These are phyloP conservation scores for Penicillium sp. DNA, from an alignment of 2,329 filamentous ascomycete species.

Conservation along the genomic window DNA sequence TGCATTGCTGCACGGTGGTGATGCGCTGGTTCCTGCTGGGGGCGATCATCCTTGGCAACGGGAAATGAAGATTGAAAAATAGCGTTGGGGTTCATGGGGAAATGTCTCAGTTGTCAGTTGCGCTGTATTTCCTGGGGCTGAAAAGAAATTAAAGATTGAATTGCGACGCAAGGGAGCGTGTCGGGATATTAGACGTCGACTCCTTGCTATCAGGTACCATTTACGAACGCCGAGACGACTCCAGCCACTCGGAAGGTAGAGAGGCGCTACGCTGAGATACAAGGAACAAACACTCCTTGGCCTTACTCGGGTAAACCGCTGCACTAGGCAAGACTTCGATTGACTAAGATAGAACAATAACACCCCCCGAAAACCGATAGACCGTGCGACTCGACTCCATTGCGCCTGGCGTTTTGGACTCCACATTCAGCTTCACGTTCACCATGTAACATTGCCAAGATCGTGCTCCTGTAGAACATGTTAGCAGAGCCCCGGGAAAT, in stretches of 20 bases:
- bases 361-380: constrained; percentile 7
- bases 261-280: background rate
- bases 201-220: background rate
- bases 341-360: constrained; percentile 3
- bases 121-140: background rate
- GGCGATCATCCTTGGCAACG: background rate
- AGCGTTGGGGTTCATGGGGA: background rate
- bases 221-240: background rate
- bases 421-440: constrained; percentile 7
- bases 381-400: constrained; percentile 22
- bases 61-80: background rate
- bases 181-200: background rate
- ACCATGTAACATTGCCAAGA: constrained; percentile 37
- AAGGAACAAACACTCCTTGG: background rate
- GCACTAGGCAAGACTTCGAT: background rate
- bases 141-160: background rate
- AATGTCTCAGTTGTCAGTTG: background rate
- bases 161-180: background rate
- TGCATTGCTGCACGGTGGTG: background rate
- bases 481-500: constrained; percentile 8
- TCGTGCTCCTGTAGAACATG: constrained; percentile 34
- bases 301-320: background rate
- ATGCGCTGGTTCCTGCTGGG: background rate
- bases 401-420: constrained; percentile 19
- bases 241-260: background rate